Evolutionary conservation across 257 asterid species (phyloP).

Genomic region (Nicotiana benthamiana): DNA sequence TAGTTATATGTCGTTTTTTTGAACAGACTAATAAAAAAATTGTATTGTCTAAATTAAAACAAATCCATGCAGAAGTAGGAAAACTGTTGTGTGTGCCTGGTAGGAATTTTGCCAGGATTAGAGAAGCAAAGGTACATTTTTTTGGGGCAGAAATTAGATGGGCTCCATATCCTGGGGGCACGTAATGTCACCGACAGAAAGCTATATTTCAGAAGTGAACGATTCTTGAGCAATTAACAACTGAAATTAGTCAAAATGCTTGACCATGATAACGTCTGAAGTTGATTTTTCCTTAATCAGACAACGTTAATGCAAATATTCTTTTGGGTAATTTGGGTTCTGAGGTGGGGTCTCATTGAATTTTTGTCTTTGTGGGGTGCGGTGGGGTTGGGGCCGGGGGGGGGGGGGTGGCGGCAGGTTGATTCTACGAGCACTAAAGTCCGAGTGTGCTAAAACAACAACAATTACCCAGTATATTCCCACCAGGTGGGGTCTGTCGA

Average conservation of each 20-base stretch:
- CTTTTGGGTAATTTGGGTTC: not conserved
- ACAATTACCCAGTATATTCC: no score
- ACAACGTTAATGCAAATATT: not conserved
- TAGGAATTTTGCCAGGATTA: not conserved
- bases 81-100: not conserved
- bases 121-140: not conserved
- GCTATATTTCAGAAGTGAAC: not conserved
- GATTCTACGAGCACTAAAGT: not conserved
- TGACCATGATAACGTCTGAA: not conserved
- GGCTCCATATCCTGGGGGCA: not conserved
- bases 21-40: no score
- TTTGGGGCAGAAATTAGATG: not conserved
- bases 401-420: no score
- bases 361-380: not conserved
- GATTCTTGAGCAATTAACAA: not conserved
- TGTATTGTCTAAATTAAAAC: no score
- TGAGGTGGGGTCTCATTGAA: not conserved
- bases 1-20: no score
- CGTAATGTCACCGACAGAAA: slow-evolving; percentile 1
- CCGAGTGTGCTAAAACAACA: not conserved
- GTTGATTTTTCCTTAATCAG: not conserved
- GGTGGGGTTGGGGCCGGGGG: no score
- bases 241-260: not conserved
- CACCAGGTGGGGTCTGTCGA: no score
- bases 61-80: not conserved